A percentile compares a stretch with the other conserved stretches of the same genome.
Conservation (phyloP, 257 asterid genomes). For the Marsdenia floribunda region DNA sequence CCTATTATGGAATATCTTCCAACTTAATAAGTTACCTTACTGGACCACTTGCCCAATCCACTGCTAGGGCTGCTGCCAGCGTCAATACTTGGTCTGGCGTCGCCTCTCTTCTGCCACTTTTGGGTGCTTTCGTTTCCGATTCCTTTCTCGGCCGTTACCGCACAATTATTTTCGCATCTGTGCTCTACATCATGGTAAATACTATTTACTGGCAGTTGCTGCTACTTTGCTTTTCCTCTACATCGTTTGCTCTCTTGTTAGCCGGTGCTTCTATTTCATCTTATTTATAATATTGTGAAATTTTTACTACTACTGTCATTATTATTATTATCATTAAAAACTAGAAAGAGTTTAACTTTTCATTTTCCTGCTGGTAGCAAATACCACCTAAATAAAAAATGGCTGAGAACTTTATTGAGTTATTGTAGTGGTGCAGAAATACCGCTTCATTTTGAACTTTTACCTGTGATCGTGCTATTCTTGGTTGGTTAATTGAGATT, state of each 20-base stretch:
- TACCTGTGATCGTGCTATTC: neutral
- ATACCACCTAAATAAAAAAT: neutral
- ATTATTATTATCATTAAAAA: neutral
- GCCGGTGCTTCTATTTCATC: neutral
- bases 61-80: neutral
- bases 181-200: neutral
- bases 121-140: conserved; percentile 2
- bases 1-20: neutral
- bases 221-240: neutral
- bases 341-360: neutral
- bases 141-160: neutral
- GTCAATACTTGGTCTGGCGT: neutral
- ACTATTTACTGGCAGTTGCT: neutral
- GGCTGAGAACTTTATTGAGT: neutral
- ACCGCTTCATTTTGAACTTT: neutral
- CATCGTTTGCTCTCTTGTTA: neutral
- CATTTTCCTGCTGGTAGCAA: neutral
- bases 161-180: neutral
- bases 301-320: too few species aligned
- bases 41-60: neutral
- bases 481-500: neutral
- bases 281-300: too few species aligned
- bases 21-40: neutral
- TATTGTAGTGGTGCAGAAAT: neutral
- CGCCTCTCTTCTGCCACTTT: conserved; percentile 1